Percentiles rank a stretch among this genome's conserved stretches.
Evolutionary conservation across 306 rosid species (phyloP).

Genomic region (Fragaria nilgerrensis): DNA sequence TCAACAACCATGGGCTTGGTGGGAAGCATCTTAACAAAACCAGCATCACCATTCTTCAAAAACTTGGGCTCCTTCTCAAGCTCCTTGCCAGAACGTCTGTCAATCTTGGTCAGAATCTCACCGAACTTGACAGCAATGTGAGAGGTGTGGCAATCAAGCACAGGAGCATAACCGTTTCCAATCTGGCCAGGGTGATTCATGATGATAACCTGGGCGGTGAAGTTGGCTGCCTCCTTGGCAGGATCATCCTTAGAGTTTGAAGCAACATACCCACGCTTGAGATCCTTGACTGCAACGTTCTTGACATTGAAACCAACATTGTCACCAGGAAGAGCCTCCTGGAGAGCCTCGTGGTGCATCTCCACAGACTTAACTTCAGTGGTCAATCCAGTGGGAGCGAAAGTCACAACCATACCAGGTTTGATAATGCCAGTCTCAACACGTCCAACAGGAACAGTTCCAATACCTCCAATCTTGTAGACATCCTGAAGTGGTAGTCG

Average conservation of each 20-base stretch:
- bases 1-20: conserved; percentile 94
- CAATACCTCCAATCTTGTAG: conserved; percentile 96
- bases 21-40: conserved; percentile 82
- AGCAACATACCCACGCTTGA: conserved; percentile 89
- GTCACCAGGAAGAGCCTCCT: conserved; percentile 82
- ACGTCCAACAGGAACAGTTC: conserved; percentile 93
- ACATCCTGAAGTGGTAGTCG: conserved; percentile 93
- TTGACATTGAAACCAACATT: conserved; percentile 90
- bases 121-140: conserved; percentile 87
- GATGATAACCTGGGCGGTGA: conserved; percentile 79
- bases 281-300: conserved; percentile 95
- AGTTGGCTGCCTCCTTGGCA: conserved; percentile 89
- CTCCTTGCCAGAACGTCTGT: conserved; percentile 87
- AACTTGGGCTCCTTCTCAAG: conserved; percentile 90
- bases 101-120: conserved; percentile 79
- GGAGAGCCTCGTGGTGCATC: conserved; percentile 88
- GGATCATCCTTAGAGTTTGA: conserved; percentile 95
- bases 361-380: conserved; percentile 91
- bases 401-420: conserved; percentile 70
- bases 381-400: conserved; percentile 69
- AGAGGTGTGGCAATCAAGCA: conserved; percentile 82
- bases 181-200: conserved; percentile 97
- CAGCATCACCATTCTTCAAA: conserved; percentile 88
- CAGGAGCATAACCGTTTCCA: conserved; percentile 89
- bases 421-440: conserved; percentile 80